These are phyloP conservation scores for Monoraphidium neglectum DNA, from an alignment of 139 green algal genomes.

Conservation along the genomic window DNA sequence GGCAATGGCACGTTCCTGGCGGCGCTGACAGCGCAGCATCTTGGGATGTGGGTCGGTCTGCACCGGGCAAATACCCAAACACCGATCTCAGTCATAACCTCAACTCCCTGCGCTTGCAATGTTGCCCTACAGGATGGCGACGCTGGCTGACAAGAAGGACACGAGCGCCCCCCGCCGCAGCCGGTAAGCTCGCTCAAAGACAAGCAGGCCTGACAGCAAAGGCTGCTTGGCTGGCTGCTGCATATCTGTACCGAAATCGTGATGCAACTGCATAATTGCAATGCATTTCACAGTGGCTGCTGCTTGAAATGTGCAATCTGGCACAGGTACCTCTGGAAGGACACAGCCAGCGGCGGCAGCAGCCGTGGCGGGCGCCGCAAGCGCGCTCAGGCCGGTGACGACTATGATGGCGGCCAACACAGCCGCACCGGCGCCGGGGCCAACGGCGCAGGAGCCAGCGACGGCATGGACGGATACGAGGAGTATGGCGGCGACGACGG, in stretches of 20 bases:
- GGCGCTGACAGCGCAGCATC: not conserved
- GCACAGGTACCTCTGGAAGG: slow-evolving; percentile 34
- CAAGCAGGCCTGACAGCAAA: too few species aligned
- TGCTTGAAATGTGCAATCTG: too few species aligned
- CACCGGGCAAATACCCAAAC: not conserved
- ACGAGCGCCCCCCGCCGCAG: slow-evolving; percentile 23
- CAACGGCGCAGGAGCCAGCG: not conserved
- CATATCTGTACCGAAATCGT: too few species aligned
- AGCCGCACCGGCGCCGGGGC: not conserved
- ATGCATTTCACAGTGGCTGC: too few species aligned
- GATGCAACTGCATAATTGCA: too few species aligned
- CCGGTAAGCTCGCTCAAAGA: too few species aligned
- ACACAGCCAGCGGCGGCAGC: slow-evolving; percentile 1
- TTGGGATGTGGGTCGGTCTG: not conserved
- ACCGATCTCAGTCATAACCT: not conserved
- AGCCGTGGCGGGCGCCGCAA: not conserved
- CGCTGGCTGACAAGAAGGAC: slow-evolving; percentile 23
- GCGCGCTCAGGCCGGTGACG: slow-evolving; percentile 1
- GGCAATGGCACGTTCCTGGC: not conserved
- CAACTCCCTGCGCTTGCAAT: not conserved
- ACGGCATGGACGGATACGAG: not conserved
- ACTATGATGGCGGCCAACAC: not conserved
- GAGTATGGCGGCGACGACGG: not conserved
- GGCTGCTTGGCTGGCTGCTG: too few species aligned
- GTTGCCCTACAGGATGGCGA: slow-evolving; percentile 30